Percentiles rank a stretch among this genome's conserved stretches.
Evolutionary conservation across 208 protist species (phyloP).

Genomic region (Leishmania gerbilli): DNA sequence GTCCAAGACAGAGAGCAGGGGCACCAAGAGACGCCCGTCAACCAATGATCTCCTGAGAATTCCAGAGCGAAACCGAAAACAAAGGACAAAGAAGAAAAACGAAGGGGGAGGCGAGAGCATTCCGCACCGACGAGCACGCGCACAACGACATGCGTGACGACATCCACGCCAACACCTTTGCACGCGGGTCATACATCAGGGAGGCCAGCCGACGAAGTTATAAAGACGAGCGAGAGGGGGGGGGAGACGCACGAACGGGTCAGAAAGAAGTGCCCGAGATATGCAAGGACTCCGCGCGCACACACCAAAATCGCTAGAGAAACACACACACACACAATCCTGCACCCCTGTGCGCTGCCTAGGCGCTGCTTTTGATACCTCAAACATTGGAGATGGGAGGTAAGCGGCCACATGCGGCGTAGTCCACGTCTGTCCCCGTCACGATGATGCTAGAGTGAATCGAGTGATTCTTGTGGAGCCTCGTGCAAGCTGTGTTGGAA

Average conservation of each 20-base stretch:
- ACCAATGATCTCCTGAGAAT: neutral
- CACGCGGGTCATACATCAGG: neutral
- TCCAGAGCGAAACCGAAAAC: slow-evolving; percentile 2
- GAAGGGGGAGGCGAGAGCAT: neutral
- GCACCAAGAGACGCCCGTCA: neutral
- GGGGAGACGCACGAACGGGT: neutral
- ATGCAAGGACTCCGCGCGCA: no score
- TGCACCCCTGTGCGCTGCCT: neutral
- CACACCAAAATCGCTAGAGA: neutral
- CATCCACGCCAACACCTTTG: neutral
- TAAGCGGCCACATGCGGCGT: slow-evolving; percentile 6
- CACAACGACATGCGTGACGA: neutral
- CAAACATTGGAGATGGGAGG: slow-evolving; percentile 19
- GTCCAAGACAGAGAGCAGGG: neutral
- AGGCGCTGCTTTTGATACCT: neutral
- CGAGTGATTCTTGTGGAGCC: slow-evolving; percentile 9
- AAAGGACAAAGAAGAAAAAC: neutral
- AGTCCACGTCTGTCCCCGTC: slow-evolving; percentile 6
- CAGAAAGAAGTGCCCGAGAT: neutral
- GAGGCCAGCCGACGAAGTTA: neutral
- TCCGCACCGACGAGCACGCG: neutral
- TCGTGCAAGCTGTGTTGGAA: neutral
- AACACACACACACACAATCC: neutral
- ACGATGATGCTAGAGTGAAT: slow-evolving; percentile 13
- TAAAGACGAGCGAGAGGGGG: neutral